Evolutionary conservation across 306 rosid species (phyloP), one percentile per base, ranked within the genome.

Genomic region (Cyclanthera cordifolia): DNA sequence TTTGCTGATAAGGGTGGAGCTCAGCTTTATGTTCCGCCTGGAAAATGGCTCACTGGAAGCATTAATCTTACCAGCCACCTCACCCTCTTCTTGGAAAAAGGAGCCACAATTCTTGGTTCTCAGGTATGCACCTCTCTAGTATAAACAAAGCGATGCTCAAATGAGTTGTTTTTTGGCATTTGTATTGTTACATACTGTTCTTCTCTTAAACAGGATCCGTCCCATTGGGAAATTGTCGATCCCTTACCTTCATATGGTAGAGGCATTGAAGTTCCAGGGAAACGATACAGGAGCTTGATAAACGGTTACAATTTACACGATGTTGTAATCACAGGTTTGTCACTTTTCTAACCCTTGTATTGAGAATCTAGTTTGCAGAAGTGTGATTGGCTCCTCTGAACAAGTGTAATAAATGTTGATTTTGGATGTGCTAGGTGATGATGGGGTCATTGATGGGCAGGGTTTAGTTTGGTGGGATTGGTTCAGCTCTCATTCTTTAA

Each of bases 1-100:
- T 94, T 94, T 52, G 92, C 97, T 50, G 99, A 94, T 63, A 94
- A 94, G 78, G 99, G 99, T 11, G 97, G 99, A 0, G 99, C 97
- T 65, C 97, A 94, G 93, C 94, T 94, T 6, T 94, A 94, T 16
- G 91, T 94, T 5, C 99, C 99, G 0, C 78, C 91, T 0, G 99
- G 99, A 50, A 81, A 85, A 67, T 94, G 99, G 99, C 97, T 94
- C 46, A 94, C 97, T 3, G 97, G 92, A 13, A 85, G 97, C 69
- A 80, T 94, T 85, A 94, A 85, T 72, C 99, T 94, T 46, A 94
- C 99, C 23, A 94, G 99, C 78, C 91, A 90, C 70, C 99, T 94
- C 28, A 94, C 99, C 8, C 87, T 94, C 70, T 94, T 90, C 81
- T 74, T 94, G 84, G 99, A 94, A 74, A 90, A 86, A 79, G 97